These are phyloP conservation scores for Solanum chiquidenum DNA, from an alignment of 257 asterid genomes.

Conservation along the genomic window DNA sequence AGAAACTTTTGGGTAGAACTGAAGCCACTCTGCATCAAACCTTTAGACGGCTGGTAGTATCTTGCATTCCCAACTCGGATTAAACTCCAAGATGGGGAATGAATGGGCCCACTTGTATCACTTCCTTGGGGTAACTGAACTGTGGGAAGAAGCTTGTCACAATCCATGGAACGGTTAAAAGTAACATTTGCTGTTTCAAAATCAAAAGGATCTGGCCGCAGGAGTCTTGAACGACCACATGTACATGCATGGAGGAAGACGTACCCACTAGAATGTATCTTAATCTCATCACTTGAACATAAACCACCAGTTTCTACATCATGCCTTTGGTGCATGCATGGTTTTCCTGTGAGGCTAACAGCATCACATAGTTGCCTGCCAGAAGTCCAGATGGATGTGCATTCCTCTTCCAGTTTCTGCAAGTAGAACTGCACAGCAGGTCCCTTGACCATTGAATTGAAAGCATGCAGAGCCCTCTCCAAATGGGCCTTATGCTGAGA, in stretches of 20 bases:
- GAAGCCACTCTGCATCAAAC: slow-evolving; percentile 90
- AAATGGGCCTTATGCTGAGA: slow-evolving; percentile 67
- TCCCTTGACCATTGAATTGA: slow-evolving; percentile 79
- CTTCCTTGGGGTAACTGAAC: slow-evolving; percentile 40
- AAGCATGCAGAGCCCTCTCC: slow-evolving; percentile 46
- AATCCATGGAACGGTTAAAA: slow-evolving; percentile 47
- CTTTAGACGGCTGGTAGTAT: slow-evolving; percentile 77
- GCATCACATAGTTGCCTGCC: slow-evolving; percentile 96
- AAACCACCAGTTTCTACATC: slow-evolving; percentile 15
- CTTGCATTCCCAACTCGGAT: slow-evolving; percentile 77
- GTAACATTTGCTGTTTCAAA: slow-evolving; percentile 65
- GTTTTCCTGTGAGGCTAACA: slow-evolving; percentile 88
- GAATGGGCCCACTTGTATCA: slow-evolving; percentile 29
- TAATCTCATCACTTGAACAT: slow-evolving; percentile 22
- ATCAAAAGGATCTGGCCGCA: slow-evolving; percentile 84
- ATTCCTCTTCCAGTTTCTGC: slow-evolving; percentile 64
- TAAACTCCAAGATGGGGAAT: slow-evolving; percentile 63
- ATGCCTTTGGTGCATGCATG: slow-evolving; percentile 86
- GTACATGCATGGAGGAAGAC: slow-evolving; percentile 98
- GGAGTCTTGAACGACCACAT: slow-evolving; percentile 92
- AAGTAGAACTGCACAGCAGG: slow-evolving; percentile 52
- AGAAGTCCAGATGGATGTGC: slow-evolving; percentile 72
- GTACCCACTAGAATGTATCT: slow-evolving; percentile 81
- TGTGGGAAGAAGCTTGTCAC: slow-evolving; percentile 84
- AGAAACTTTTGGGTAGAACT: slow-evolving; percentile 67